Percentiles rank a stretch among this genome's conserved stretches.
These are phyloP conservation scores for Saturnispora diversa DNA, from an alignment of 805 yeast genomes.

Conservation along the genomic window DNA sequence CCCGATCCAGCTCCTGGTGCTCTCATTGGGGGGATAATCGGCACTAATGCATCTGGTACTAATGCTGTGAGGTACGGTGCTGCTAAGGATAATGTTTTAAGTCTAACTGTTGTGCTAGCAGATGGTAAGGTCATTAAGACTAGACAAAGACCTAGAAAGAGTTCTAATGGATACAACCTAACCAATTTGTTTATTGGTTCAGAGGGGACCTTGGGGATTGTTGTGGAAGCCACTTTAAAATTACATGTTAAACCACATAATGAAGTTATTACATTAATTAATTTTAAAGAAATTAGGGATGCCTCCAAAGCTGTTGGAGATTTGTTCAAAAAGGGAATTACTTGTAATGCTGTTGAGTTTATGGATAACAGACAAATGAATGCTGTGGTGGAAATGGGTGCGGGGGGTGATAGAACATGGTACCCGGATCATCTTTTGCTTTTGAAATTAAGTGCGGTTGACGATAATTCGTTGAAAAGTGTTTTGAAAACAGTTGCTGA, in stretches of 20 bases:
- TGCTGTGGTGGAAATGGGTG: slow-evolving; percentile 45
- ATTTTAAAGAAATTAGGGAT: slow-evolving; percentile 58
- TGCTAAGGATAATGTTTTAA: slow-evolving; percentile 63
- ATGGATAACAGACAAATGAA: slow-evolving; percentile 67
- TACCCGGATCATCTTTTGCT: slow-evolving; percentile 35
- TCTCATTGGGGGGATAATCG: slow-evolving; percentile 65
- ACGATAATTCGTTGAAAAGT: slow-evolving; percentile 33
- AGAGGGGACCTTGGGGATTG: slow-evolving; percentile 74
- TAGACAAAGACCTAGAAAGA: slow-evolving; percentile 63
- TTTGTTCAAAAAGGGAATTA: slow-evolving; percentile 53
- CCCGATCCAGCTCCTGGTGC: slow-evolving; percentile 80
- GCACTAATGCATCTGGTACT: slow-evolving; percentile 73
- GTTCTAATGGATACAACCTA: slow-evolving; percentile 73
- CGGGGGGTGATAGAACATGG: slow-evolving; percentile 30
- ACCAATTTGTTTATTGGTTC: slow-evolving; percentile 70
- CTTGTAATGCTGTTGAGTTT: slow-evolving; percentile 67
- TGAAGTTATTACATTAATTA: slow-evolving; percentile 62
- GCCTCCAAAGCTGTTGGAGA: slow-evolving; percentile 66
- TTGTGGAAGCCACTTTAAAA: slow-evolving; percentile 69
- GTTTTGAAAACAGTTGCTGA: slow-evolving; percentile 37
- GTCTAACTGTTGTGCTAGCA: slow-evolving; percentile 66
- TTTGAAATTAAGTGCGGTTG: slow-evolving; percentile 54
- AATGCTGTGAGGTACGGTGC: slow-evolving; percentile 75
- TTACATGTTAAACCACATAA: slow-evolving; percentile 55
- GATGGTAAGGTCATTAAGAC: slow-evolving; percentile 76